Base-by-base conservation (phyloP, 2,329 filamentous ascomycete genomes). In the Cadophora sp. region DNA sequence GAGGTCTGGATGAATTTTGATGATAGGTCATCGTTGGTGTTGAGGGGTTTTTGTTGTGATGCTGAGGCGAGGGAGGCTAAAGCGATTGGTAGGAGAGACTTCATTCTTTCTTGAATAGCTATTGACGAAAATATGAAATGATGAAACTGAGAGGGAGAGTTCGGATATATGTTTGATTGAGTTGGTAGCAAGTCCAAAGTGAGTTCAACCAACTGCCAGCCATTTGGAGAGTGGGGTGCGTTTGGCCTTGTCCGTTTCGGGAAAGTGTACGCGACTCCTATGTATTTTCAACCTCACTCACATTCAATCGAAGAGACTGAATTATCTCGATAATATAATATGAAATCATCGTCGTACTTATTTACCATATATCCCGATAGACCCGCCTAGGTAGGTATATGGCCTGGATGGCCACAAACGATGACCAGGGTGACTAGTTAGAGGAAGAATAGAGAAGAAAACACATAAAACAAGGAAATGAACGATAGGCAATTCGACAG, bases 1-100 rank as follows among this genome's bases (percentile, higher is more conserved):
- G 71, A 72, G 20, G 67, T 64, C 27, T 71, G 64, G n/a, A 73
- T 69, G 56, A 73, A 73, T 18, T 60, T 67, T 11, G 65, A 24
- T 33, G 24, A 18, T 60, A 24, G n/a, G n/a, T n/a, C 3, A 20
- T n/a, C 18, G 16, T 47, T 20, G 27, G 6, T 66, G 27, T 13
- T 59, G n/a, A 64, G 60, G 1, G 27, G 16, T 36, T 60, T 47
- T 39, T 67, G 65, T 33, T 60, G 36, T 24, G 48, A 55, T 30
- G 60, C 60, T 56, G 65, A 60, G 36, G 50, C 39, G 24, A 55
- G 41, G 8, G 30, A 33, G 47, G 16, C 41, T 20, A 62, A 14
- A 9, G 56, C 20, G 47, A 43, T n/a, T n/a, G 18, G 16, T 20
- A 30, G 36, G 11, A 43, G 7, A 24, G 20, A 58, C 20, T 20